Evolutionary conservation across 495 filamentous ascomycete species (phyloP).

Genomic region (Bacidia gigantensis): DNA sequence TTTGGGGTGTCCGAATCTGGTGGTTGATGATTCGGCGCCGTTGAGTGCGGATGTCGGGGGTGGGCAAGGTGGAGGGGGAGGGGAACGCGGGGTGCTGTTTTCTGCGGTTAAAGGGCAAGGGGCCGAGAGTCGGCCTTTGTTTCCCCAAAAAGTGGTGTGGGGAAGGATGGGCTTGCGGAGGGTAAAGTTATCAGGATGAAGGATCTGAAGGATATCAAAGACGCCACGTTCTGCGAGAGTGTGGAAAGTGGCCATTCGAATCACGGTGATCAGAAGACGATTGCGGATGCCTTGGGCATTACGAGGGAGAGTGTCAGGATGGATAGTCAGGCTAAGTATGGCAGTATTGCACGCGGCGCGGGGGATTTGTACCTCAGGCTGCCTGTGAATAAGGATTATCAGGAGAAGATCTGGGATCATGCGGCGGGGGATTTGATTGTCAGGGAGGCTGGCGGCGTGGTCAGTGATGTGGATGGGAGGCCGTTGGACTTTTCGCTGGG

Average conservation of each 20-base stretch:
- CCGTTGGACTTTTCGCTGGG: conserved; percentile 74
- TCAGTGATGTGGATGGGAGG: conserved; percentile 73
- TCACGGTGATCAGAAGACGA: conserved; percentile 72
- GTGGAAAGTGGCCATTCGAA: conserved; percentile 84
- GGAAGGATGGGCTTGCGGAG: conserved; percentile 40
- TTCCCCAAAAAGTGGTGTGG: too few species aligned
- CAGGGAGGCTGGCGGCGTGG: conserved; percentile 80
- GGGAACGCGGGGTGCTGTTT: conserved; percentile 69
- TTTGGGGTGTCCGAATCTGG: conserved; percentile 87
- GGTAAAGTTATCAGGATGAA: conserved; percentile 65
- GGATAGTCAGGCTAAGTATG: conserved; percentile 98
- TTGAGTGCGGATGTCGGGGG: conserved; percentile 53
- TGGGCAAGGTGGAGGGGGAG: conserved; percentile 50
- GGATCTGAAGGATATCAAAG: conserved; percentile 50
- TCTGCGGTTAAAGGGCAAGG: conserved; percentile 64
- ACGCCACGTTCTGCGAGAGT: conserved; percentile 72
- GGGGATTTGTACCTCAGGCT: conserved; percentile 89
- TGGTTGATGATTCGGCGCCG: conserved; percentile 59
- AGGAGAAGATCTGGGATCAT: conserved; percentile 99
- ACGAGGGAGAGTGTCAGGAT: conserved; percentile 73
- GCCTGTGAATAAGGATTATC: conserved; percentile 69
- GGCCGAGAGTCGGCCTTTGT: conserved; percentile 63
- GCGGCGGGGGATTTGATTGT: conserved; percentile 93
- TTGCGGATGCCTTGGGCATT: conserved; percentile 74
- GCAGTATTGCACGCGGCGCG: conserved; percentile 83